Evolutionary conservation across 768 basidiomycete species (phyloP), one percentile per base, ranked within the genome.

Genomic region (Rickenella mellea): DNA sequence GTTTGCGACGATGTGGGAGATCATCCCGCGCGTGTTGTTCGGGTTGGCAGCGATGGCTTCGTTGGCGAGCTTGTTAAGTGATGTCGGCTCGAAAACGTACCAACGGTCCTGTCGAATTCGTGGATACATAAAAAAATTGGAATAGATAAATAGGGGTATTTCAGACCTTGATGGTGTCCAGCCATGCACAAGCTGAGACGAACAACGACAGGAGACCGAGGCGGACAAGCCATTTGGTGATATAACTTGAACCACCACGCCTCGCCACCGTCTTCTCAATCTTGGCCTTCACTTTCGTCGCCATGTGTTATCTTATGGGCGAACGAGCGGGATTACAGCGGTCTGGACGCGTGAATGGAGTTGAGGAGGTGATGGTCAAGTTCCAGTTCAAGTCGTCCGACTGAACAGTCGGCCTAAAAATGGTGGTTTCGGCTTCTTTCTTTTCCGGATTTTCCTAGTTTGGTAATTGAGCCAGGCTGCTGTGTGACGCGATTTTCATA

Each of bases 1-100:
- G 60, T 90, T 87, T 21, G 74, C 55, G 44, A 93, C 67, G 50
- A 98, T 90, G 59, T 90, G 80, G 17, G 73, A 59, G 55, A 96
- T 78, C 68, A 98, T 85, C 25, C 74, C 74, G 10, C 71, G 56
- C 1, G 80, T 78, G 59, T 90, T 70, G 59, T 76, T 70, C 0
- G 76, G 74, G 9, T 77, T 70, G 2, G 70, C 59, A 12, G 73
- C 73, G 58, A 97, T 74, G 37, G 93, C 88, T 7, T 74, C 71
- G 55, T 78, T 68, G 10, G 83, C 76, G 26, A 96, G 75, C 47
- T 76, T 66, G 56, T 93, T 84, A 12, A 97, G 65, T 38, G 64
- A 64, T 3, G 64, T 61, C 2, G 83, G 86, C 54, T 89, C 78
- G 45, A 98, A 75, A 44, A 91, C 77, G 60, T 94, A 97, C 78